Evolutionary conservation across 2,329 filamentous ascomycete species (phyloP), one percentile per base, ranked within the genome.

Genomic region (Trichoderma simmonsii): DNA sequence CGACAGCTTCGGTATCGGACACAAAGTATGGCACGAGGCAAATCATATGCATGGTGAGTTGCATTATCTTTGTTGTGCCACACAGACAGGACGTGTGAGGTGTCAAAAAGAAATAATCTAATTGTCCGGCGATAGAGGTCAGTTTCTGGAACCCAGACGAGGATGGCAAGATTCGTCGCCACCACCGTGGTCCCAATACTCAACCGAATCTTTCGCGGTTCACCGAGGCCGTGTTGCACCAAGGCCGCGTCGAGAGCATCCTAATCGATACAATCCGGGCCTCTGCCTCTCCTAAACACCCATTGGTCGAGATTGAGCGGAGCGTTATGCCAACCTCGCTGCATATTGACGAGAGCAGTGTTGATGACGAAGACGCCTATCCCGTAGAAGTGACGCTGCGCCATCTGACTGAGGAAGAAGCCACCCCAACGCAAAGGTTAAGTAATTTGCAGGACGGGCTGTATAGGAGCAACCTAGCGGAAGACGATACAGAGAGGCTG

Each of bases 241-340:
- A 94, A 80, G 92, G 91, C 3, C 87, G 91, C 1, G 89, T 93
- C 73, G 91, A 93, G 77, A 83, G 86, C 1, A 91, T 90, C 77
- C 90, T 92, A 75, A 82, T 91, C 0, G 89, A 92, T 73, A 85
- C 86, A 60, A 87, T 92, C 66, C 84, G 85, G 73, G 80, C 87
- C 68, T 79, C 87, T 75, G 86, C 85, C 3, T 85, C 86, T 12
- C 57, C 70, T 1, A 72, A 72, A 2, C 74, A 75, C 21, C 71
- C 72, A 8, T 18, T 75, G 18, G 85, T 90, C 61, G 77, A 79
- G 6, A 84, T 93, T 14, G 90, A 92, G 75, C 84, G 90, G 4
- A 87, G 86, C 0, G 85, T 91, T 2, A 79, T 92, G 9, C 90
- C 90, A 0, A 84, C 86, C 51, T 81, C 81, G 0, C 81, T 92